Evolutionary conservation across 2,329 filamentous ascomycete genomes (phyloP), one percentile per base, ranked within the genome.

Genomic region (Nigrospora osmanthi): DNA sequence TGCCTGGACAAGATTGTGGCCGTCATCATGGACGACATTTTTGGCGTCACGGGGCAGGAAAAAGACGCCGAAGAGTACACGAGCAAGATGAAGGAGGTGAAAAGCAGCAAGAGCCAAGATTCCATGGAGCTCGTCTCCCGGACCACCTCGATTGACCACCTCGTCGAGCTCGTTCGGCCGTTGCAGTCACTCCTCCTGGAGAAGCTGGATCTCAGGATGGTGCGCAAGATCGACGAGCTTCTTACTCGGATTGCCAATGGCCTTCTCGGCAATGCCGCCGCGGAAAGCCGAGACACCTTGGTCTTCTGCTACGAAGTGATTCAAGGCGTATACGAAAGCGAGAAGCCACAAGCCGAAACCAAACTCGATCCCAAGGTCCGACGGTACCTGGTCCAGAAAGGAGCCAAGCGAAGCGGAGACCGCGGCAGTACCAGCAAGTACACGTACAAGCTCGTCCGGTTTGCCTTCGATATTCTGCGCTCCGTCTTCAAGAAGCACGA

Each of bases 61-160:
- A 98, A 98, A 65, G 93, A 98, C 56, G 91, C 91, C 0, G 89
- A 96, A 55, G 93, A 90, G 43, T 98, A 98, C 62, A 84, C 85
- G 45, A 95, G 83, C 61, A 87, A 91, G 64, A 96, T 94, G 84
- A 95, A 94, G 65, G 93, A 98, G 67, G 85, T 98, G 46, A 97
- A 95, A 71, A 93, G 87, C 64, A 96, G 87, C 72, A 98, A 97
- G 72, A 96, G 90, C 60, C 95, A 90, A 58, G 94, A 98, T 60
- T 95, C 93, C 0, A 94, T 97, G 83, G 91, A 97, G 63, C 73
- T 97, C 14, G 75, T 97, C 52, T 86, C 93, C 23, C 87, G 84
- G 58, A 89, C 83, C 40, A 83, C 88, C 2, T 91, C 89, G 1
- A 73, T 96, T 19, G 72, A 68, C 42, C 80, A 83, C 46, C 75